Evolutionary conservation across 352 stramenopile genomes (phyloP).

Genomic region (Aphanomyces invadans): DNA sequence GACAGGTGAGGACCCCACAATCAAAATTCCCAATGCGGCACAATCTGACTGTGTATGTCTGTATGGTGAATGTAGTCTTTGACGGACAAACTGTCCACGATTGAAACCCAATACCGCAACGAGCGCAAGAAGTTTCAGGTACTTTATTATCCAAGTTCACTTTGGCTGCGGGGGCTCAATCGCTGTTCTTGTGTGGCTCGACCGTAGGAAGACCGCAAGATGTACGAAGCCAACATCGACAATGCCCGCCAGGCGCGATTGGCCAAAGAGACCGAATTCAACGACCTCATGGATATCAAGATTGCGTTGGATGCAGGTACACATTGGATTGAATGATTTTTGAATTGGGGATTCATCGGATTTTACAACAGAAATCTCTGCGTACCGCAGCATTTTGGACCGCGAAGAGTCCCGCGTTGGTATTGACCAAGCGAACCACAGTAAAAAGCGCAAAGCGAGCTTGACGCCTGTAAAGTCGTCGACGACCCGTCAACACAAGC

Average conservation of each 20-base stretch:
- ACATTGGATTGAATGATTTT: background rate
- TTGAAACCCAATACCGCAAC: slow-evolving; percentile 72
- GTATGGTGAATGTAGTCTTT: slow-evolving; percentile 27
- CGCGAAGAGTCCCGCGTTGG: slow-evolving; percentile 65
- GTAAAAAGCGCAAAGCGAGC: slow-evolving; percentile 48
- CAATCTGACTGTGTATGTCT: background rate
- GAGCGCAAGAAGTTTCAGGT: slow-evolving; percentile 60
- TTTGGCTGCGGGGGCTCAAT: too few relatives aligned
- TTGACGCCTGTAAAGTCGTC: slow-evolving; percentile 1
- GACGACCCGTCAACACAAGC: slow-evolving; percentile 6
- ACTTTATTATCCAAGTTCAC: background rate
- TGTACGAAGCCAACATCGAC: slow-evolving; percentile 61
- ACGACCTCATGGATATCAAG: slow-evolving; percentile 84
- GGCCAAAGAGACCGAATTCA: slow-evolving; percentile 71
- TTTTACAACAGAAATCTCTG: slow-evolving; percentile 65
- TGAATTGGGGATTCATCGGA: slow-evolving; percentile 19
- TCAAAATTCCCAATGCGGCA: too few relatives aligned
- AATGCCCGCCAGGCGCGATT: slow-evolving; percentile 59
- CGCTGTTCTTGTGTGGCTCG: background rate
- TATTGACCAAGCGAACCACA: slow-evolving; percentile 20
- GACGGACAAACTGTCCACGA: slow-evolving; percentile 69
- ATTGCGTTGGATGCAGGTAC: slow-evolving; percentile 33
- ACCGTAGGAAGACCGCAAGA: slow-evolving; percentile 50
- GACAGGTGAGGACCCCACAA: too few relatives aligned
- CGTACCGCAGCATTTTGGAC: slow-evolving; percentile 75